Evolutionary conservation across 805 yeast species (phyloP), one percentile per base, ranked within the genome.

Genomic region (Sungouiozyma ichnusensis): DNA sequence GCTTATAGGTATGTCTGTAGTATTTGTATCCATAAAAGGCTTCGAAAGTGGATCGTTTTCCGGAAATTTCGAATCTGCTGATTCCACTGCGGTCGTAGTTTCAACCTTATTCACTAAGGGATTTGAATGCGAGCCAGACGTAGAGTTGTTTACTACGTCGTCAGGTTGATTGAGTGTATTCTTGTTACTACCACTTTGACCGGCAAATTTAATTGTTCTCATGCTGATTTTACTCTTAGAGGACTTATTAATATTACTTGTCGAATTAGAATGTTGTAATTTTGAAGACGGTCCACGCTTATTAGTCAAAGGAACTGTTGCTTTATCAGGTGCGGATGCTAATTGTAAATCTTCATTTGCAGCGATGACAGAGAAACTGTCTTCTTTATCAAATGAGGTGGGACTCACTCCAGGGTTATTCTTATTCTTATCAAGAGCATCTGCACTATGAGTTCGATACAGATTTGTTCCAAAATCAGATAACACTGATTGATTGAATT

Each of bases 1-100:
- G 38, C 40, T 37, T 15, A 41, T 18, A 19, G 45, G 38, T 38
- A 43, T 38, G 37, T 41, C 34, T 19, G 31, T 29, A 16, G 27
- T 14, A 38, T 38, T 37, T 39, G 33, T 33, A 14, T 15, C 35
- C 8, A 8, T 16, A 14, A 33, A 15, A 33, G 35, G 29, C 11
- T 24, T 24, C 29, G 11, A 11, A 6, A 24, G 29, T 24, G 11
- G 29, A 11, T 24, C 29, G 11, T 24, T 24, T 6, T 6, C 6
- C 6, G 9, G 6, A 24, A 24, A 11, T 24, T 24, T 24, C 6
- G 29, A 24, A 24, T 24, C 29, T 11, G 11, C 9, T 24, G 29
- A 6, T 24, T 6, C 11, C 29, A 24, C 6, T 7, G 9, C 29
- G 6, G 11, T 11, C 29, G 29, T 11, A 11, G 29, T 24, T 7